phyloP scores from a whole-genome alignment of 192 early-diverging fungal species.

The Coemansia sp. region DNA sequence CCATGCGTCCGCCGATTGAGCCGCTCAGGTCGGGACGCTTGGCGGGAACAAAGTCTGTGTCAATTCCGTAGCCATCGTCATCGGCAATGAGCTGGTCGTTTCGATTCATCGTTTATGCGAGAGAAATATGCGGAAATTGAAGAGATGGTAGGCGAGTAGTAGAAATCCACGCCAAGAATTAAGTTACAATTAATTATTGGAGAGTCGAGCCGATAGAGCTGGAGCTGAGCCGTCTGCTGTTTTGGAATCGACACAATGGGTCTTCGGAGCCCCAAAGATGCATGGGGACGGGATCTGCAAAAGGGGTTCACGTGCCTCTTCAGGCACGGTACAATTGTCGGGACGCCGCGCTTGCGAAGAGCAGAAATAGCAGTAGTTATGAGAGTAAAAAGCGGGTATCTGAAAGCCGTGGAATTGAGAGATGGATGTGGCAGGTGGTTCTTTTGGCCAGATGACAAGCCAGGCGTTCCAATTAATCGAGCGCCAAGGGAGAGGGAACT shows the following conservation, averaged over 20 bases:
- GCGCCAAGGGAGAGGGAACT: neutral
- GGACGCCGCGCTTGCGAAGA: slow-evolving; percentile 7
- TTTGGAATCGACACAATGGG: no score
- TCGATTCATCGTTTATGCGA: slow-evolving; percentile 30
- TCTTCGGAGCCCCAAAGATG: neutral
- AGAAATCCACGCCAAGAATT: neutral
- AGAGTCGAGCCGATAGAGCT: neutral
- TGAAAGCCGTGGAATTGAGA: neutral
- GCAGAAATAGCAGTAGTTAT: neutral
- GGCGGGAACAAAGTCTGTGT: slow-evolving; percentile 28
- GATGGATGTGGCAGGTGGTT: neutral
- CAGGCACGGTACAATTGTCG: slow-evolving; percentile 3
- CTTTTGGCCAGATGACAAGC: neutral
- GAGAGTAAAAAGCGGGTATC: neutral
- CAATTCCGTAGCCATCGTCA: slow-evolving; percentile 49
- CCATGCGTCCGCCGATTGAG: slow-evolving; percentile 50
- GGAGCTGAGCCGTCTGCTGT: neutral
- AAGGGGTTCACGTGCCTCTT: neutral
- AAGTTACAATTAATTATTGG: neutral
- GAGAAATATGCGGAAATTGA: neutral
- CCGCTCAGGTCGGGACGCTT: slow-evolving; percentile 54
- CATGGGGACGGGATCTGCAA: slow-evolving; percentile 1
- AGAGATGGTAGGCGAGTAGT: neutral
- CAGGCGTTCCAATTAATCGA: neutral
- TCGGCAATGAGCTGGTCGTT: slow-evolving; percentile 49